These are phyloP conservation scores for Fusarium sp. DNA, from an alignment of 2,329 filamentous ascomycete genomes.

Conservation along the genomic window DNA sequence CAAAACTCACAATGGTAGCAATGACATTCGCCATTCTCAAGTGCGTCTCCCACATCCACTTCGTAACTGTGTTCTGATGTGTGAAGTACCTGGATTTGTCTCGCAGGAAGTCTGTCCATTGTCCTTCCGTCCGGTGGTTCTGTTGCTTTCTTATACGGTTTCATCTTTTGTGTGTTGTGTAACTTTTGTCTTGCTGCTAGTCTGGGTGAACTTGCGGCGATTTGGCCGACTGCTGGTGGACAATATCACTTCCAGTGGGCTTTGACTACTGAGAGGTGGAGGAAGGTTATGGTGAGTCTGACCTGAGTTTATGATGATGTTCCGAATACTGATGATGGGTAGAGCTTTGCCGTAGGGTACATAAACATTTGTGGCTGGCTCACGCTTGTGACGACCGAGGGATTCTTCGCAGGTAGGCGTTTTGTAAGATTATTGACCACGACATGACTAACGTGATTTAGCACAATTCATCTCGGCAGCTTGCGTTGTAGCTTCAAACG, in stretches of 20 bases:
- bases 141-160: conserved; percentile 58
- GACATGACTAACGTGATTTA: conserved; percentile 36
- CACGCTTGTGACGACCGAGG: conserved; percentile 57
- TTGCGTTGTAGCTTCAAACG: conserved; percentile 54
- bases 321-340: background rate
- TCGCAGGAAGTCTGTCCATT: conserved; percentile 57
- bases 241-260: conserved; percentile 61
- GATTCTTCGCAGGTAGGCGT: no score
- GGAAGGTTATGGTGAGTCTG: conserved; percentile 50
- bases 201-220: conserved; percentile 57
- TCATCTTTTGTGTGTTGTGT: conserved; percentile 60
- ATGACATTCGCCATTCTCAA: conserved; percentile 59
- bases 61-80: background rate
- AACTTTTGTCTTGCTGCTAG: conserved; percentile 57
- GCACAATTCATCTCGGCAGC: conserved; percentile 60
- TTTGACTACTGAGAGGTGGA: conserved; percentile 55
- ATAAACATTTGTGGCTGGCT: conserved; percentile 60
- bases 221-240: conserved; percentile 61
- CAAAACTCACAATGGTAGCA: conserved; percentile 57
- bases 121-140: conserved; percentile 57
- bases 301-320: background rate
- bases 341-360: conserved; percentile 59
- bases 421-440: no score
- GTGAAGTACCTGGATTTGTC: conserved; percentile 48
- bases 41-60: conserved; percentile 25